A percentile compares a stretch with the other conserved stretches of the same genome.
phyloP scores from a whole-genome alignment of 768 basidiomycete species.

The Suillus discolor region DNA sequence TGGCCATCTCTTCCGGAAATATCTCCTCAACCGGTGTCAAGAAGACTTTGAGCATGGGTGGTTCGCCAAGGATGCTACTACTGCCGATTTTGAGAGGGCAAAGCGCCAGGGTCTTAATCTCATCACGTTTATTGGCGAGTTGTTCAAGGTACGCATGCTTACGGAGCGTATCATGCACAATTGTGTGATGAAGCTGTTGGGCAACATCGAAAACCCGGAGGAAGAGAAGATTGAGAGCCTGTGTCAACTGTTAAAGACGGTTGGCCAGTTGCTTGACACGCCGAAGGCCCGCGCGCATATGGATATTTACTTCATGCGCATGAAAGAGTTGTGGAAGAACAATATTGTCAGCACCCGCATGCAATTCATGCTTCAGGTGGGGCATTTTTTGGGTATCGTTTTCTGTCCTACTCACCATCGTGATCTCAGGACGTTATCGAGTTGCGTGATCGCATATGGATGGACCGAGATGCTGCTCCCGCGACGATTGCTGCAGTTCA shows the following conservation, averaged over 20 bases:
- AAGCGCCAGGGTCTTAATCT: constrained; percentile 97
- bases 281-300: constrained; percentile 82
- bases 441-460: constrained; percentile 83
- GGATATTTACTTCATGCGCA: constrained; percentile 91
- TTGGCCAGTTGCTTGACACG: constrained; percentile 82
- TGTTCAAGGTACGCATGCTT: constrained; percentile 99
- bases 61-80: constrained; percentile 85
- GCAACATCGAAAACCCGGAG: constrained; percentile 93
- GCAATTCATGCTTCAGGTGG: constrained; percentile 94
- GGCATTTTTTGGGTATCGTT: constrained; percentile 1
- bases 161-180: constrained; percentile 98
- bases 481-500: constrained; percentile 89
- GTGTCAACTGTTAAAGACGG: constrained; percentile 90
- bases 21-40: constrained; percentile 94
- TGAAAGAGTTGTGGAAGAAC: constrained; percentile 81
- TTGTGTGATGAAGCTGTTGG: constrained; percentile 93
- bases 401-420: constrained; percentile 3
- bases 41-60: constrained; percentile 98
- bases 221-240: constrained; percentile 98
- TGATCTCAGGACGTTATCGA: constrained; percentile 82
- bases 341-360: constrained; percentile 81
- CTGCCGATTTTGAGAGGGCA: constrained; percentile 95
- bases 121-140: constrained; percentile 97
- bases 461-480: constrained; percentile 76
- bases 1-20: constrained; percentile 95